Percentiles rank a stretch among this genome's conserved stretches.
Conservation (phyloP, 257 asterid genomes). For the Perilla frutescens region DNA sequence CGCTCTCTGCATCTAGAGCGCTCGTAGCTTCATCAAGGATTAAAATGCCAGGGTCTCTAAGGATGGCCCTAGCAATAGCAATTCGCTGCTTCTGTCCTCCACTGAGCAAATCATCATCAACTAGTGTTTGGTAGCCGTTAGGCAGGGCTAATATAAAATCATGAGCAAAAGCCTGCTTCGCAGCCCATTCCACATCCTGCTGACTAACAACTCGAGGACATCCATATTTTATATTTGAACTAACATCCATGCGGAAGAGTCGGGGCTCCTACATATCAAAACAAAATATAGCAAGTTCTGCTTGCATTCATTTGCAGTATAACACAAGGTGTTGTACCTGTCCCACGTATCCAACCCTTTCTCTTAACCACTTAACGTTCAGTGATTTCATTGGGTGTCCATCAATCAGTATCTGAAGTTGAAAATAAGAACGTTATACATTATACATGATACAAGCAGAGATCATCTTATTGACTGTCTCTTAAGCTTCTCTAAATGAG, state of each 20-base stretch:
- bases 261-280: slow-evolving; percentile 74
- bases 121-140: slow-evolving; percentile 84
- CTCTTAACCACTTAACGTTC: slow-evolving; percentile 81
- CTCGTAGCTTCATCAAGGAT: slow-evolving; percentile 98
- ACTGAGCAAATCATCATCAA: slow-evolving; percentile 95
- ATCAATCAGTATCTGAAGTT: slow-evolving; percentile 73
- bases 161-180: slow-evolving; percentile 91
- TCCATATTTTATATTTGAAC: slow-evolving; percentile 91
- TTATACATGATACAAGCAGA: too few species aligned
- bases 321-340: slow-evolving; percentile 61
- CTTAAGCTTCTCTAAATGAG: slow-evolving; percentile 10
- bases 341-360: slow-evolving; percentile 91
- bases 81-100: slow-evolving; percentile 99
- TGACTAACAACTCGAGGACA: slow-evolving; percentile 70
- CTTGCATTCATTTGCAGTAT: slow-evolving; percentile 5
- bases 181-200: slow-evolving; percentile 85
- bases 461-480: not conserved
- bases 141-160: slow-evolving; percentile 84
- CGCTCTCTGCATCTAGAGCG: slow-evolving; percentile 96
- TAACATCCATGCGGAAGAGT: slow-evolving; percentile 82
- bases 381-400: slow-evolving; percentile 71
- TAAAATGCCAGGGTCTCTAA: slow-evolving; percentile 86
- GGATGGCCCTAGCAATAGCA: slow-evolving; percentile 92
- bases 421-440: slow-evolving; percentile 23
- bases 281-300: slow-evolving; percentile 16